Evolutionary conservation across 2,329 filamentous ascomycete species (phyloP).

Genomic region (Peltaster fructicola): DNA sequence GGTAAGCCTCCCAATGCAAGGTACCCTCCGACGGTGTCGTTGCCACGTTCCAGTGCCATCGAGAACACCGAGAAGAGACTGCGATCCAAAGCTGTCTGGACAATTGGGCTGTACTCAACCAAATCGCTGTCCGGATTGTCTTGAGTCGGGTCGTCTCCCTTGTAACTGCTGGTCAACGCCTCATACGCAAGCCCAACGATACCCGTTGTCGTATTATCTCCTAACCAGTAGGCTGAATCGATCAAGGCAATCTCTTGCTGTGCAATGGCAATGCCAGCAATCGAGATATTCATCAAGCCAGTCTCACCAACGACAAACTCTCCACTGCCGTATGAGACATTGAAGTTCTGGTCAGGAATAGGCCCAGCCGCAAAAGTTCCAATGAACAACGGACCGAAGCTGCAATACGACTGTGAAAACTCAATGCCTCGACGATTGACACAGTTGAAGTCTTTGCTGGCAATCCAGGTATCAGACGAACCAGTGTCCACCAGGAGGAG

Average conservation of each 20-base stretch:
- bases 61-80: conserved; percentile 31
- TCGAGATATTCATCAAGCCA: conserved; percentile 24
- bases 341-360: conserved; percentile 25
- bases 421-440: conserved; percentile 7
- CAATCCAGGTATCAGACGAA: conserved; percentile 31
- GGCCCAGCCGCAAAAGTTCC: conserved; percentile 21
- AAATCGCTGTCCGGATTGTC: too few species aligned
- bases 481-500: conserved; percentile 29
- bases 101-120: too few species aligned
- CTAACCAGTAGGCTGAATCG: conserved; percentile 15
- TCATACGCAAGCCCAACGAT: conserved; percentile 35
- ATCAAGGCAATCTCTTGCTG: conserved; percentile 31
- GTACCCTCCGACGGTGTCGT: conserved; percentile 20
- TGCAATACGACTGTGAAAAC: conserved; percentile 12
- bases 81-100: too few species aligned
- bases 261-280: conserved; percentile 29
- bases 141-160: conserved; percentile 14
- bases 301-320: conserved; percentile 22
- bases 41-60: conserved; percentile 22
- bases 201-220: conserved; percentile 24
- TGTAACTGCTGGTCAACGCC: conserved; percentile 26
- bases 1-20: conserved; percentile 30
- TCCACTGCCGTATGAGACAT: conserved; percentile 27
- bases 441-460: conserved; percentile 15
- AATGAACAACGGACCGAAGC: conserved; percentile 17